Evolutionary conservation across 768 basidiomycete genomes (phyloP).

Genomic region (Auriscalpium orientale): DNA sequence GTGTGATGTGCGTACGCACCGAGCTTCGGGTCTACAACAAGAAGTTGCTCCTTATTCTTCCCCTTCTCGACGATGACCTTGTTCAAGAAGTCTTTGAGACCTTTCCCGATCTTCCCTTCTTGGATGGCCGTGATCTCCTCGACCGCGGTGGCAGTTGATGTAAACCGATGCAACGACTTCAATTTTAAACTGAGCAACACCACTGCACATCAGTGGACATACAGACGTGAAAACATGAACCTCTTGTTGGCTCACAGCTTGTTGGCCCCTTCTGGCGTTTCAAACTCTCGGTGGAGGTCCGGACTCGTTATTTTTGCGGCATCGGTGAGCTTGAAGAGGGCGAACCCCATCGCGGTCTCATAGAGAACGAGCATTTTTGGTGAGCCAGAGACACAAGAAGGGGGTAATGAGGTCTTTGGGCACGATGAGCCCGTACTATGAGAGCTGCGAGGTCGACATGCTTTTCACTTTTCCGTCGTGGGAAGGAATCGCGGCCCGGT

Average conservation of each 20-base stretch:
- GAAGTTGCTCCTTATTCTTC: slow-evolving; percentile 76
- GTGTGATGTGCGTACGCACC: slow-evolving; percentile 41
- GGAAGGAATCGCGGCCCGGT: neutral
- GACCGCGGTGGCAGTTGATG: slow-evolving; percentile 92
- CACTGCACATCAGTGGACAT: neutral
- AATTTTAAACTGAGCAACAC: slow-evolving; percentile 68
- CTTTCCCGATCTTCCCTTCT: slow-evolving; percentile 88
- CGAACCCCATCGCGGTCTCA: slow-evolving; percentile 94
- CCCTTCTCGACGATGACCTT: slow-evolving; percentile 83
- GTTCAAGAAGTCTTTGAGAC: slow-evolving; percentile 87
- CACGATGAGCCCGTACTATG: neutral
- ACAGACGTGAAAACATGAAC: neutral
- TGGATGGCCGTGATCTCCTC: slow-evolving; percentile 94
- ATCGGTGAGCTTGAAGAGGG: slow-evolving; percentile 93
- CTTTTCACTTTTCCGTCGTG: slow-evolving; percentile 4
- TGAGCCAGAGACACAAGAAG: slow-evolving; percentile 4
- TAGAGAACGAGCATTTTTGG: slow-evolving; percentile 84
- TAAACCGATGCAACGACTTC: slow-evolving; percentile 93
- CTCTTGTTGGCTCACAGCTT: slow-evolving; percentile 63
- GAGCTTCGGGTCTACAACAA: slow-evolving; percentile 86
- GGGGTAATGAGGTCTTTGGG: neutral
- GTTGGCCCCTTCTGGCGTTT: slow-evolving; percentile 86
- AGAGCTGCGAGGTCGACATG: neutral
- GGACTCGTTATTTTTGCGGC: slow-evolving; percentile 80
- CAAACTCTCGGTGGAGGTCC: slow-evolving; percentile 87